phyloP scores from a whole-genome alignment of 495 filamentous ascomycete genomes.

The Penicillium argentinense region DNA sequence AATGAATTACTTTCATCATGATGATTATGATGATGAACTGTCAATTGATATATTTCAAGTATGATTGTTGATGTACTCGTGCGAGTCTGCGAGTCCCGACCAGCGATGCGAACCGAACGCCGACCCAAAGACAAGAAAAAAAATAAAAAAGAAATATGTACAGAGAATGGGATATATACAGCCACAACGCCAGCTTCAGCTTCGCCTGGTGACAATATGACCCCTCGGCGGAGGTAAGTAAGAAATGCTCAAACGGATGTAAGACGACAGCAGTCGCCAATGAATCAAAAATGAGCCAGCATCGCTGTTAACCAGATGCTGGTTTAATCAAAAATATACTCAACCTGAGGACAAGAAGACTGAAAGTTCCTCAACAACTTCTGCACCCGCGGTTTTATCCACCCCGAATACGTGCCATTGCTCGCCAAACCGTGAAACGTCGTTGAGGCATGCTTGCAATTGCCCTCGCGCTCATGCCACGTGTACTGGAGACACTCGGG shows the following conservation, averaged over 20 bases:
- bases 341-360: conserved; percentile 27
- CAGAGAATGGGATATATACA: conserved; percentile 17
- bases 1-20: too few species aligned
- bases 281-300: too few species aligned
- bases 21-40: not conserved
- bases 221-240: too few species aligned
- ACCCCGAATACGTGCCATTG: conserved; percentile 30
- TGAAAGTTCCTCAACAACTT: conserved; percentile 25
- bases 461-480: conserved; percentile 26
- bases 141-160: conserved; percentile 5
- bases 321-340: conserved; percentile 26
- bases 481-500: conserved; percentile 44
- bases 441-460: conserved; percentile 34
- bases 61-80: not conserved
- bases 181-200: too few species aligned
- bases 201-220: too few species aligned
- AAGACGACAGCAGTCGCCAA: too few species aligned
- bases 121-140: too few species aligned
- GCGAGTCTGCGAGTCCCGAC: too few species aligned
- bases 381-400: conserved; percentile 30
- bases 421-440: conserved; percentile 24
- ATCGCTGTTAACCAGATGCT: too few species aligned
- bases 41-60: too few species aligned
- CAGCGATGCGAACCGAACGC: too few species aligned
- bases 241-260: not conserved